Evolutionary conservation across 2,329 filamentous ascomycete species (phyloP), one percentile per base, ranked within the genome.

Genomic region (Xylaria sp.): DNA sequence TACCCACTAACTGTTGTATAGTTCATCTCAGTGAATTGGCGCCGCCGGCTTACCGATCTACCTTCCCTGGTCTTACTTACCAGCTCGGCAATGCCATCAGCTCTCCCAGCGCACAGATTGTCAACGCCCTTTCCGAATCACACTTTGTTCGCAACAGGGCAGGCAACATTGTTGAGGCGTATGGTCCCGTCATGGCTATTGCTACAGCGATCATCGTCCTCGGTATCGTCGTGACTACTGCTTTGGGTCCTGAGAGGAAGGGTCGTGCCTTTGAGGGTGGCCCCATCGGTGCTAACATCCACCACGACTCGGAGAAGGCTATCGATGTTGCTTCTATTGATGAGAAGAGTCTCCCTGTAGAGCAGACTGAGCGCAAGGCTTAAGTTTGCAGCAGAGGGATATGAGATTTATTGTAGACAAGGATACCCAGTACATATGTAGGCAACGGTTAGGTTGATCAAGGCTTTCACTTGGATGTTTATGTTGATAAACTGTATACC

Each of bases 31-130:
- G 90, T 78, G 90, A 92, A 77, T 79, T 92, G 1, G 89, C 89
- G 0, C 89, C 89, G 0, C 84, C 84, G 0, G 87, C 88, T 0
- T 92, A 89, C 82, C 84, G 89, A 33, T 89, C 89, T 0, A 87
- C 84, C 1, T 90, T 92, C 73, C 87, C 89, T 0, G 90, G 89
- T 45, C 83, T 90, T 53, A 88, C 87, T 0, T 92, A 92, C 75
- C 90, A 92, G 78, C 77, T 92, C 8, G 90, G 89, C 6, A 92
- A 92, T 79, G 88, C 92, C 82, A 87, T 90, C 55, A 89, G 87
- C 1, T 89, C 87, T 0, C 89, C 89, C 0, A 89, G 86, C 0
- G 87, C 90, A 0, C 90, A 93, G 74, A 93, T 94, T 50, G 88
- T 93, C 72, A 92, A 92, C 63, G 89, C 88, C 12, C 83, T 93